Evolutionary conservation across 1,284 basidiomycete species (phyloP).

Genomic region (Ceratobasidium papillatum): DNA sequence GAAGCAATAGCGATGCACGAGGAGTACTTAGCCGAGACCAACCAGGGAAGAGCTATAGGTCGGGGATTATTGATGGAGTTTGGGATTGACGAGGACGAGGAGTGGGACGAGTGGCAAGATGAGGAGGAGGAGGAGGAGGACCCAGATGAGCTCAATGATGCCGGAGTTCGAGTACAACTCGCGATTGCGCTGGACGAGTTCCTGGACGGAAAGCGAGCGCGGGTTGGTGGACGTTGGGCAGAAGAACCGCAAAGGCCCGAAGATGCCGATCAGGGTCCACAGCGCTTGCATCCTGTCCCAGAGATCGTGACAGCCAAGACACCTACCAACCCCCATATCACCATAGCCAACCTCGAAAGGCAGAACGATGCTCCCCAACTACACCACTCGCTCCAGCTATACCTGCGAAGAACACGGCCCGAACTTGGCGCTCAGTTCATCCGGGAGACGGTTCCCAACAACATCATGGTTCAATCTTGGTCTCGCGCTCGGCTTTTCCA

Average conservation of each 20-base stretch:
- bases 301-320: background rate
- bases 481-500: background rate
- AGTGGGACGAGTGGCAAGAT: background rate
- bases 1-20: conserved; percentile 38
- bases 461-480: background rate
- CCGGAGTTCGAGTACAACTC: background rate
- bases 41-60: background rate
- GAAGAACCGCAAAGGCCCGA: background rate
- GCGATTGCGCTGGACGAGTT: background rate
- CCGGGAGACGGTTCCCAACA: background rate
- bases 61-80: background rate
- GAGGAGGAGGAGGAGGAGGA: background rate
- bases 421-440: background rate
- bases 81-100: background rate
- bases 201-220: background rate
- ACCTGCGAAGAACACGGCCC: background rate
- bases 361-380: background rate
- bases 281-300: background rate
- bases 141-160: background rate
- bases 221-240: background rate
- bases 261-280: background rate
- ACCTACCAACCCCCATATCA: background rate
- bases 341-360: background rate
- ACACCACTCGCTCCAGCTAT: background rate
- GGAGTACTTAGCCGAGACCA: conserved; percentile 4